phyloP scores from a whole-genome alignment of 306 rosid genomes.

The Cicer cuneatum region DNA sequence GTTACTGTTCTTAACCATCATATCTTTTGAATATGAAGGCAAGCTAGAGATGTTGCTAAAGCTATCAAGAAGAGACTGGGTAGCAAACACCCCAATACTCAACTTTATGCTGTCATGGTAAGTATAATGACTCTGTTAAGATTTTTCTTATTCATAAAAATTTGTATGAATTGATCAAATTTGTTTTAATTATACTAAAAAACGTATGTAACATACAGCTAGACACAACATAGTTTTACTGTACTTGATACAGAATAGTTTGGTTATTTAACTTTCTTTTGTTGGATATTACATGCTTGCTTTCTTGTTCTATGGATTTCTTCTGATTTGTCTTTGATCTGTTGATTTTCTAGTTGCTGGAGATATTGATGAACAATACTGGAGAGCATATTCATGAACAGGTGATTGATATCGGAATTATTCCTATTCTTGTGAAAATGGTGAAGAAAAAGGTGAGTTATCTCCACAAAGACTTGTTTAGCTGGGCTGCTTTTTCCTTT shows the following conservation, averaged over 20 bases:
- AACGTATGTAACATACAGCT: slow-evolving; percentile 19
- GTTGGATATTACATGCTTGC: slow-evolving; percentile 24
- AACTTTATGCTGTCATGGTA: slow-evolving; percentile 83
- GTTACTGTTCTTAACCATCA: slow-evolving; percentile 23
- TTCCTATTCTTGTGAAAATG: slow-evolving; percentile 81
- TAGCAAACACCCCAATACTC: slow-evolving; percentile 72
- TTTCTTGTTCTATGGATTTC: slow-evolving; percentile 37
- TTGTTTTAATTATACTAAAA: slow-evolving; percentile 12
- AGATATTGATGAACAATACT: slow-evolving; percentile 94
- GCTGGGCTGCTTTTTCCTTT: slow-evolving; percentile 20
- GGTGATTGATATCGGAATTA: slow-evolving; percentile 80
- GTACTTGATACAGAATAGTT: slow-evolving; percentile 24
- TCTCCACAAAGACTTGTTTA: slow-evolving; percentile 25
- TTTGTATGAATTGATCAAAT: background rate
- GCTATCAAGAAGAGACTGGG: slow-evolving; percentile 83
- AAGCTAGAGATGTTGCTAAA: slow-evolving; percentile 77
- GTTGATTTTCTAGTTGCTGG: slow-evolving; percentile 75
- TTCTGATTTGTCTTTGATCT: slow-evolving; percentile 39
- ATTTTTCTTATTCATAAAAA: slow-evolving; percentile 2
- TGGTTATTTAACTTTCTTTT: slow-evolving; percentile 36
- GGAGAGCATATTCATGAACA: slow-evolving; percentile 87
- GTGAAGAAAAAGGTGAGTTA: slow-evolving; percentile 90
- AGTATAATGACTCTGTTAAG: slow-evolving; percentile 45
- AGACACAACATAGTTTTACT: slow-evolving; percentile 4
- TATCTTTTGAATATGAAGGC: slow-evolving; percentile 59